Conservation (phyloP, 495 filamentous ascomycete species). For the Talaromyces stipitatus region DNA sequence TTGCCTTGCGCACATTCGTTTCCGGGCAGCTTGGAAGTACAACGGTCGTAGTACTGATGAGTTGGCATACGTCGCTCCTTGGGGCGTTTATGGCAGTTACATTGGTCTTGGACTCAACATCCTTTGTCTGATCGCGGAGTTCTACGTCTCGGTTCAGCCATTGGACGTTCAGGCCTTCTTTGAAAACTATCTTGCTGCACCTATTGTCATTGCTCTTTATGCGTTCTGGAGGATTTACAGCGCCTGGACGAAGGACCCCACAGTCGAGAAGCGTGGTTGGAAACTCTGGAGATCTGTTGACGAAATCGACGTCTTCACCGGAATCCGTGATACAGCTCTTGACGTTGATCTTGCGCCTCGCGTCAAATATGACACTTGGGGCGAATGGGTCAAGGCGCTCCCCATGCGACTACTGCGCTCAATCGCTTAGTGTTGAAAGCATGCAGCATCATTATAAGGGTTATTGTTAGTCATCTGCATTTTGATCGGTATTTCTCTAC, state of each 20-base stretch:
- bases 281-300: constrained; percentile 6
- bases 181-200: constrained; percentile 51
- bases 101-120: constrained; percentile 53
- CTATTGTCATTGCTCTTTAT: constrained; percentile 44
- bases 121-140: constrained; percentile 57
- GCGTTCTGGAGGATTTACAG: constrained; percentile 24
- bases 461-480: neutral
- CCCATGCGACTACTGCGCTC: constrained; percentile 16
- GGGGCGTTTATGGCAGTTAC: constrained; percentile 61
- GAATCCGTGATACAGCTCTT: constrained; percentile 16
- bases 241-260: constrained; percentile 13
- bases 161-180: constrained; percentile 52
- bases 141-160: constrained; percentile 36
- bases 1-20: constrained; percentile 66
- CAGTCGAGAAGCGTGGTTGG: constrained; percentile 19
- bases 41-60: constrained; percentile 58
- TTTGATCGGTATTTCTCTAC: neutral
- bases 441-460: neutral
- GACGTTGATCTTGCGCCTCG: constrained; percentile 20
- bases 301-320: constrained; percentile 18
- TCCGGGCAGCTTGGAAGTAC: constrained; percentile 51
- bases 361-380: constrained; percentile 20
- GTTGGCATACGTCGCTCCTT: constrained; percentile 58
- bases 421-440: neutral
- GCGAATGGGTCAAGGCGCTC: constrained; percentile 18